These are phyloP conservation scores for Aspergillus thermomutatus DNA, from an alignment of 2,329 filamentous ascomycete species.

Conservation along the genomic window DNA sequence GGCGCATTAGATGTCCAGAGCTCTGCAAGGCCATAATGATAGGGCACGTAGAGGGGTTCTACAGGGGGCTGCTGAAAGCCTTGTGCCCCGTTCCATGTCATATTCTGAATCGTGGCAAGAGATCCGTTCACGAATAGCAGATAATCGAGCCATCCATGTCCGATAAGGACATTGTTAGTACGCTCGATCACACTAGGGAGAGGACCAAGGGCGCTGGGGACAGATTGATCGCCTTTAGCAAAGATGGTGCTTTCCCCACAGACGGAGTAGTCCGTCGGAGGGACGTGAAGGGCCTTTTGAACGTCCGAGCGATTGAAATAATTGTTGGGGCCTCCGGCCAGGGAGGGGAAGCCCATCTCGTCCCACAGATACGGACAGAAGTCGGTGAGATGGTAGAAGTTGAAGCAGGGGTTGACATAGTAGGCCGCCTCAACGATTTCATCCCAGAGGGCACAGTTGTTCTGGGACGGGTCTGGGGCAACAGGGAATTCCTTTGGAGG, in stretches of 20 bases:
- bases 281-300: constrained; percentile 63
- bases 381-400: constrained; percentile 68
- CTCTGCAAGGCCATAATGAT: constrained; percentile 40
- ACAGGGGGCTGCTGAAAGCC: constrained; percentile 63
- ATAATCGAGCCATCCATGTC: constrained; percentile 68
- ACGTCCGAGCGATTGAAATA: constrained; percentile 71
- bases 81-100: constrained; percentile 71
- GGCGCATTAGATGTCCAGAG: constrained; percentile 39
- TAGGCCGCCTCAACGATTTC: constrained; percentile 53
- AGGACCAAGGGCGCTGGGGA: constrained; percentile 28
- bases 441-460: constrained; percentile 57
- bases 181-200: constrained; percentile 70
- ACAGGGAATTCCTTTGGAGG: constrained; percentile 60
- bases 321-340: constrained; percentile 58
- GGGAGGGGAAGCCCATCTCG: constrained; percentile 65
- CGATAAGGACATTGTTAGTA: constrained; percentile 70
- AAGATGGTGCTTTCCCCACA: constrained; percentile 38
- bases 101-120: constrained; percentile 71
- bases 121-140: constrained; percentile 67
- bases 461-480: constrained; percentile 39
- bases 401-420: constrained; percentile 71
- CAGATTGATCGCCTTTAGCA: constrained; percentile 48
- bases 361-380: constrained; percentile 69
- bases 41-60: constrained; percentile 67
- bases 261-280: constrained; percentile 42